Base-by-base conservation (phyloP, 495 filamentous ascomycete species). In the Entonaema liquescens region DNA sequence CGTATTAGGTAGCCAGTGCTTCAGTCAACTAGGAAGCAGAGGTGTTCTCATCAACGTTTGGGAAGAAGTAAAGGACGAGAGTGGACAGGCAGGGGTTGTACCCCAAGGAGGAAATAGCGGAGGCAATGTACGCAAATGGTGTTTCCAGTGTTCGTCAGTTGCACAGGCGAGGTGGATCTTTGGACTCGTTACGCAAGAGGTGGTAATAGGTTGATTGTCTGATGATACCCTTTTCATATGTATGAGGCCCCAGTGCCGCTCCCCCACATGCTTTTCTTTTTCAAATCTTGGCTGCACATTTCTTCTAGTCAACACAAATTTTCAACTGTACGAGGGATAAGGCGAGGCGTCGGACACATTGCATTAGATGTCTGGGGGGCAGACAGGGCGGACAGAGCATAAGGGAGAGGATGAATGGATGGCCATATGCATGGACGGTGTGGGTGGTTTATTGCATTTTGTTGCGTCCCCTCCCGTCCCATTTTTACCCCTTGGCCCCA, bases 11-110 rank as follows among this genome's bases (percentile, higher is more conserved):
- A 91, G 92, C 78, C 90, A 86, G 68, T 92, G 90, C 59, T 99
- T 99, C 76, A 91, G 93, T 74, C 84, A 92, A 7, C 83, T 97
- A 29, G 94, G 91, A 0, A 83, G 90, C 54, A 91, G 89, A 44
- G 95, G 95, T 7, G 93, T 99, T 73, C 92, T 93, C 13, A 84
- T 96, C 54, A 94, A 89, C 61, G 90, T 98, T 11, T 93, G 93
- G 87, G 91, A 95, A 74, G 92, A 95, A 74, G 84, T 89, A 42
- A 83, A 89, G 23, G 92, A 91, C 25, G 85, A 88, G 67, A 85
- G 89, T 72, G 91, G 91, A 0, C 84, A 87, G 64, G 82, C 90
- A 17, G 92, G 92, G 11, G 81, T 84, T 1, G 88, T 89, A 29
- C 88, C 89, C 0, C 83, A 89, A 56, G 84, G 85, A 38, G 95